These are phyloP conservation scores for Corrigiola litoralis DNA, from an alignment of 179 eudicot species.

Conservation along the genomic window DNA sequence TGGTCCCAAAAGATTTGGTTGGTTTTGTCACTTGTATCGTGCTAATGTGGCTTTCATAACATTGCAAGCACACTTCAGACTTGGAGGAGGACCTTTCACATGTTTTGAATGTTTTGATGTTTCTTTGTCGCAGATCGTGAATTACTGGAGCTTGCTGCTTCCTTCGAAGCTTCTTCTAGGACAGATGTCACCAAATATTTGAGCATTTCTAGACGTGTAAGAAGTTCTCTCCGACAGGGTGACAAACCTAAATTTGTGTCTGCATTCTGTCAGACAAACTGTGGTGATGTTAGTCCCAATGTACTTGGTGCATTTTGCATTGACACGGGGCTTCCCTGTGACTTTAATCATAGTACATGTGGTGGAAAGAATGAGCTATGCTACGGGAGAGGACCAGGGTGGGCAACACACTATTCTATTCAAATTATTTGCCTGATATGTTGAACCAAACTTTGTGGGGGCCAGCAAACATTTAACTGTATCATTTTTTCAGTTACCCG, in stretches of 20 bases:
- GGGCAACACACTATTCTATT: constrained; percentile 1
- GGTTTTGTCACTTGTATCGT: not conserved
- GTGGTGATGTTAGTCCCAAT: constrained; percentile 98
- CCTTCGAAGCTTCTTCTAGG: constrained; percentile 66
- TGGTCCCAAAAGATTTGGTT: not conserved
- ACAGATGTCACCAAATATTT: constrained; percentile 56
- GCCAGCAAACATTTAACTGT: constrained; percentile 6
- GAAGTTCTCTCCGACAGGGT: constrained; percentile 68
- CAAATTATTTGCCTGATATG: constrained; percentile 3
- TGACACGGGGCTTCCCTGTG: constrained; percentile 90
- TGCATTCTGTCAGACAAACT: constrained; percentile 93
- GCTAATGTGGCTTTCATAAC: not conserved
- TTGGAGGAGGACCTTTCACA: not conserved
- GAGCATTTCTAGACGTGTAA: constrained; percentile 73
- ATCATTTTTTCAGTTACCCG: constrained; percentile 53
- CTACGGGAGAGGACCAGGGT: constrained; percentile 99
- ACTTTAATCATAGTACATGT: constrained; percentile 92
- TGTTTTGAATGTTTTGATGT: not conserved
- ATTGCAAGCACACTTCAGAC: not conserved
- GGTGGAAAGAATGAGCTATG: constrained; percentile 95
- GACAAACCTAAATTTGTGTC: constrained; percentile 78
- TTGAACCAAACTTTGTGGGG: not conserved
- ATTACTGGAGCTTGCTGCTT: constrained; percentile 73
- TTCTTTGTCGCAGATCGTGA: constrained; percentile 52
- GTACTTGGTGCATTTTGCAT: constrained; percentile 89